phyloP scores from a whole-genome alignment of 805 yeast genomes.

The Teunomyces atbi region DNA sequence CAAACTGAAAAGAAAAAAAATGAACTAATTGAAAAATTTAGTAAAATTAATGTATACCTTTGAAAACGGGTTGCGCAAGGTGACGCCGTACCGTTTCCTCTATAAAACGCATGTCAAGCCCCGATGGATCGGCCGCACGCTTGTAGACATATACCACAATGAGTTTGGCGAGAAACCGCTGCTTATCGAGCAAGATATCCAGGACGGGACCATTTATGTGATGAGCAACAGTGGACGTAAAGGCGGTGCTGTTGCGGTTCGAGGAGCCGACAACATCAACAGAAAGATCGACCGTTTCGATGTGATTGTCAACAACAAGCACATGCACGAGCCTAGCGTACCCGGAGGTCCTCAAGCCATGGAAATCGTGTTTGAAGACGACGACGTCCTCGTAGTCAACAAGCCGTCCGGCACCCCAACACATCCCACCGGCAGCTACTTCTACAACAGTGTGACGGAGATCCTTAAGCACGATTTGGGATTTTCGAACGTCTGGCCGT shows the following conservation, averaged over 20 bases:
- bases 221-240: conserved; percentile 19
- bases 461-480: conserved; percentile 33
- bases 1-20: conserved; percentile 5
- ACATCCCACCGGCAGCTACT: conserved; percentile 49
- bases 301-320: conserved; percentile 25
- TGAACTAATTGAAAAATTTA: neutral
- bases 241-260: conserved; percentile 13
- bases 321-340: conserved; percentile 48
- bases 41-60: conserved; percentile 1
- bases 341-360: conserved; percentile 10
- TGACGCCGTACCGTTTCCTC: conserved; percentile 32
- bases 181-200: conserved; percentile 24
- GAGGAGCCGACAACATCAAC: conserved; percentile 16
- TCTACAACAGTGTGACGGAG: conserved; percentile 44
- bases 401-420: conserved; percentile 57
- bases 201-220: conserved; percentile 24
- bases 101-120: conserved; percentile 35
- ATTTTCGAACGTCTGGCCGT: conserved; percentile 34
- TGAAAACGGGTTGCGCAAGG: conserved; percentile 34
- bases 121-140: conserved; percentile 37
- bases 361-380: conserved; percentile 35
- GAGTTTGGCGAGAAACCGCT: conserved; percentile 35
- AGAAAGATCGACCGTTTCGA: conserved; percentile 14
- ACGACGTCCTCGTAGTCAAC: conserved; percentile 40
- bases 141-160: conserved; percentile 26